Percentiles rank a stretch among this genome's conserved stretches.
Conservation (phyloP, 2,329 filamentous ascomycete genomes). For the Penicillium aurantiogriseum region DNA sequence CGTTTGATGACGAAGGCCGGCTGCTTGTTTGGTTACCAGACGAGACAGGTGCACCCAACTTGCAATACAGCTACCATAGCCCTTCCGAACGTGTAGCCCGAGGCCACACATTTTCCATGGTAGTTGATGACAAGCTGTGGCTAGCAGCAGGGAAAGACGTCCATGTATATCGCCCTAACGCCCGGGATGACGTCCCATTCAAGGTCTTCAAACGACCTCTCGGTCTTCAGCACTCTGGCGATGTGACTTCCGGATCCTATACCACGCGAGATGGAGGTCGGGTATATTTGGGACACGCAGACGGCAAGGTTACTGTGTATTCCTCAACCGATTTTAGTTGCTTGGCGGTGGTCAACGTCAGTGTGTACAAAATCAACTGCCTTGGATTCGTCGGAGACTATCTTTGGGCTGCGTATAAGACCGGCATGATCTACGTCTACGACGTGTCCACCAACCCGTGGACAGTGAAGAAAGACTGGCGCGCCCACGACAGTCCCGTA, state of each 20-base stretch:
- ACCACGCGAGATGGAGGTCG: conserved; percentile 72
- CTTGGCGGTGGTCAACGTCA: conserved; percentile 77
- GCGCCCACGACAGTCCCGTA: conserved; percentile 80
- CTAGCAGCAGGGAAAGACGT: conserved; percentile 84
- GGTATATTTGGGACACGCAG: conserved; percentile 86
- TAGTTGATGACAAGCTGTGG: conserved; percentile 84
- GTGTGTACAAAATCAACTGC: conserved; percentile 91
- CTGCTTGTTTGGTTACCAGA: conserved; percentile 85
- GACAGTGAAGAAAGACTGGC: conserved; percentile 92
- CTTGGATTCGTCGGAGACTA: conserved; percentile 76
- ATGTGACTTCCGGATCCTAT: conserved; percentile 80
- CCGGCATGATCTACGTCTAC: conserved; percentile 89
- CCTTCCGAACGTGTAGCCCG: conserved; percentile 68
- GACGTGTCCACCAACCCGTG: conserved; percentile 80
- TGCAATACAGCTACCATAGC: conserved; percentile 71
- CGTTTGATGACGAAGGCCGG: conserved; percentile 83
- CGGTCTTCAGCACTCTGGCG: conserved; percentile 69
- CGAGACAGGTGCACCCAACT: conserved; percentile 67
- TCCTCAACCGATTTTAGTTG: conserved; percentile 74
- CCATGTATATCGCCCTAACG: conserved; percentile 73
- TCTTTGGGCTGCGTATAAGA: conserved; percentile 93
- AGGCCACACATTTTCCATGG: conserved; percentile 83
- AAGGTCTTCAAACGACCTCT: conserved; percentile 73
- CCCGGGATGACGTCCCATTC: conserved; percentile 67
- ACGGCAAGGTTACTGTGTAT: conserved; percentile 95